These are phyloP conservation scores for Neurospora tetraspora DNA, from an alignment of 495 filamentous ascomycete species.

Conservation along the genomic window DNA sequence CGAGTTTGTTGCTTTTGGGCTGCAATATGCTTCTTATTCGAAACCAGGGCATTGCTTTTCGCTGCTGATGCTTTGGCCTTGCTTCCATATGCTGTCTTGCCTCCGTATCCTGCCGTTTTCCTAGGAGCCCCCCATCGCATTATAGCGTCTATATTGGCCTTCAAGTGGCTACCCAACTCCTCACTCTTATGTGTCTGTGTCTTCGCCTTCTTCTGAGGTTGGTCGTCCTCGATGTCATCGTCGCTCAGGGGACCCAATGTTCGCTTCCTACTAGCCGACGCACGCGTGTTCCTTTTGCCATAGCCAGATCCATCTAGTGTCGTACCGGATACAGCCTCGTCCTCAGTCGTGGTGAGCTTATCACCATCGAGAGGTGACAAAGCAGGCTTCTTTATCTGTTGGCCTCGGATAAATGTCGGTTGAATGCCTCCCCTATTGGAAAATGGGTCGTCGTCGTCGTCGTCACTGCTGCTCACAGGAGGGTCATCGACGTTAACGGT, in stretches of 20 bases:
- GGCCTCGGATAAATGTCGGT: neutral
- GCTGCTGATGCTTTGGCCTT: neutral
- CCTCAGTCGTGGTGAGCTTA: neutral
- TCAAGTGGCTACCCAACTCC: neutral
- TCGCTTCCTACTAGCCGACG: neutral
- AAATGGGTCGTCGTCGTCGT: slow-evolving; percentile 1
- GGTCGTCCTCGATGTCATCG: neutral
- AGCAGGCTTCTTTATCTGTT: neutral
- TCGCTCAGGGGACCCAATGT: neutral
- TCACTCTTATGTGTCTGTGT: neutral
- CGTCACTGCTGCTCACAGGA: slow-evolving; percentile 6
- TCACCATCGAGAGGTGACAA: neutral
- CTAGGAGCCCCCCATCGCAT: neutral
- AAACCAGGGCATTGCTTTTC: neutral
- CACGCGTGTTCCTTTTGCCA: neutral
- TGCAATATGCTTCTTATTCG: neutral
- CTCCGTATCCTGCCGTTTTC: neutral
- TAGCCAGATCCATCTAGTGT: neutral
- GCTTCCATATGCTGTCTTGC: neutral
- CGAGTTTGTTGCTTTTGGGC: neutral
- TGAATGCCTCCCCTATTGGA: neutral
- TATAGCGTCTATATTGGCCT: neutral
- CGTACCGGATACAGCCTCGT: neutral
- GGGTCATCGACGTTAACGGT: slow-evolving; percentile 5
- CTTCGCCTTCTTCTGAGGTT: slow-evolving; percentile 2